Percentiles rank a stretch among this genome's conserved stretches.
phyloP scores from a whole-genome alignment of 2,329 filamentous ascomycete species.

The Diaporthe capsici region DNA sequence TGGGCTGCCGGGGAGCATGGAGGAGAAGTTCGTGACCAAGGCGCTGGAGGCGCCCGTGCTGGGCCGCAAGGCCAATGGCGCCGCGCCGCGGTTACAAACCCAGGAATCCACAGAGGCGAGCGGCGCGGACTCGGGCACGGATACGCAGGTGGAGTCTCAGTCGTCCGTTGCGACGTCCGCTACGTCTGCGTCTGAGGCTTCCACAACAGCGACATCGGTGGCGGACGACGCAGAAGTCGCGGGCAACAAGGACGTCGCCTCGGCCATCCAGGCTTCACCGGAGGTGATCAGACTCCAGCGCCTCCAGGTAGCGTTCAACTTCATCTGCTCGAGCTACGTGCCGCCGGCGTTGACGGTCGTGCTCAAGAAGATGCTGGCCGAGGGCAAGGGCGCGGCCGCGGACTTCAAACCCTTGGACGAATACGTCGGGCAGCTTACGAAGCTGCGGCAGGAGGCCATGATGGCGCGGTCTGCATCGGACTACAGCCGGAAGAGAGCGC shows the following conservation, averaged over 20 bases:
- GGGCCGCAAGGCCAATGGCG: constrained; percentile 69
- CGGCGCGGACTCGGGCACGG: constrained; percentile 45
- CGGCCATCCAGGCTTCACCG: constrained; percentile 61
- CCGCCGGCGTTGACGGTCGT: constrained; percentile 57
- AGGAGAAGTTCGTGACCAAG: constrained; percentile 85
- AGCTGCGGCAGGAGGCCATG: constrained; percentile 78
- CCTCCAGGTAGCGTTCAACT: constrained; percentile 74
- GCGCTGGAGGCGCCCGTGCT: constrained; percentile 83
- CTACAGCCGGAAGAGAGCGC: constrained; percentile 77
- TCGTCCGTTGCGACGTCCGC: constrained; percentile 55
- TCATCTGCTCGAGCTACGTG: constrained; percentile 75
- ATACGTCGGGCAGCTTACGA: constrained; percentile 76
- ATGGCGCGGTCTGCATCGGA: constrained; percentile 77
- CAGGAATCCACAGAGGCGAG: constrained; percentile 44
- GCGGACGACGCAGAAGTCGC: constrained; percentile 48
- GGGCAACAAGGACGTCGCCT: constrained; percentile 49
- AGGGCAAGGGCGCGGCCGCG: constrained; percentile 50
- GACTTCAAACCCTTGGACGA: constrained; percentile 80
- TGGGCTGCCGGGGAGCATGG: constrained; percentile 83
- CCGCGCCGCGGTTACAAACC: constrained; percentile 48
- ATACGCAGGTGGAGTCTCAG: constrained; percentile 55
- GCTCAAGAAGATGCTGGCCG: constrained; percentile 58
- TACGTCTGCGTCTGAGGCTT: constrained; percentile 56
- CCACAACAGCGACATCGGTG: constrained; percentile 62
- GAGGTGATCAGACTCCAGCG: constrained; percentile 73